Evolutionary conservation across 352 stramenopile species (phyloP), one percentile per base, ranked within the genome.

Genomic region (Pythium pyrilobum): DNA sequence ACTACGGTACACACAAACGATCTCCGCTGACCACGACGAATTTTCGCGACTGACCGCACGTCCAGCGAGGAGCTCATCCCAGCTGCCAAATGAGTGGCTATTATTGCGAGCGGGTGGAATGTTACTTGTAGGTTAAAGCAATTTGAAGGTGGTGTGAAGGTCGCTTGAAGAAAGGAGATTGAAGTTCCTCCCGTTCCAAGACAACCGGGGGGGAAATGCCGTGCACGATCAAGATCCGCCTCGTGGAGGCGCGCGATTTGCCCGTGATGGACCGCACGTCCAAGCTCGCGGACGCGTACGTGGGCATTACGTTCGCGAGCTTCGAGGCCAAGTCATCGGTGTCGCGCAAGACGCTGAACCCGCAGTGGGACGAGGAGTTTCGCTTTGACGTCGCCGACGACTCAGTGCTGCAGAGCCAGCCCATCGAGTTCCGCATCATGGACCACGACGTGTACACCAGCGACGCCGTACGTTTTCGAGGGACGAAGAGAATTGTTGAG

Each of bases 371-470:
- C 65, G 93, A 98, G 66, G 96, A 99, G 65, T 98, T 98, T 68
- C 88, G 96, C 57, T 99, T 99, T 66, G 96, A 99, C 55, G 94
- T 99, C 36, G 89, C 90, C 18, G 96, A 99, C 69, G 97, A 99
- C 74, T 97, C 90, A 16, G 76, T 98, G 21, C 71, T 99, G 24
- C 96, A 99, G 77, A 97, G 98, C 66, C 95, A 98, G 56, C 97
- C 97, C 16, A 92, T 99, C 39, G 92, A 99, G 62, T 99, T 99
- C 67, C 97, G 85, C 69, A 86, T 97, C 66, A 95, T 96, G 84
- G 92, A 97, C 73, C 87, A 97, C 56, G 92, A 98, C 72, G 87
- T 96, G 27, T 97, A 97, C 72, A 96, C 85, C 16, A 89, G 85
- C 32, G 90, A 97, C 54, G 90, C 96, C 16, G 71, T 81, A 27